Evolutionary conservation across 2,329 filamentous ascomycete species (phyloP).

Genomic region (Plectosphaerella cucumerina): DNA sequence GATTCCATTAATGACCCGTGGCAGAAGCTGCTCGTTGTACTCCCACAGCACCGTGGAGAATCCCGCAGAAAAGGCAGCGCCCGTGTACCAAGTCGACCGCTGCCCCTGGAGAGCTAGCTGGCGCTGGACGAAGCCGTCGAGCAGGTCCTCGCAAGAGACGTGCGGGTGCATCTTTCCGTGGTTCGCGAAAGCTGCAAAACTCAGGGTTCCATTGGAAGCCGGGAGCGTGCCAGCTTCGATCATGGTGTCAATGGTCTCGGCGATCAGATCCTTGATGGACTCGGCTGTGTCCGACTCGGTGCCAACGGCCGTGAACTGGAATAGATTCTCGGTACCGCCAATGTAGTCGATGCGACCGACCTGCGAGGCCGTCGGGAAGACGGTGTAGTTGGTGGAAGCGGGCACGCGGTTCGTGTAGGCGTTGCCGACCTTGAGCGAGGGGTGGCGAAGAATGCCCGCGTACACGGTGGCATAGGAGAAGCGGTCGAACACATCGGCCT

Average conservation of each 20-base stretch:
- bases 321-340: constrained; percentile 21
- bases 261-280: constrained; percentile 19
- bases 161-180: constrained; percentile 32
- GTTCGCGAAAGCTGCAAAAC: constrained; percentile 26
- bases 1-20: constrained; percentile 8
- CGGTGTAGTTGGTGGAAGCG: constrained; percentile 16
- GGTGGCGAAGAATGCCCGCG: constrained; percentile 19
- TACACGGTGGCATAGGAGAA: constrained; percentile 15
- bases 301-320: constrained; percentile 24
- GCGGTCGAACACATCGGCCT: constrained; percentile 15
- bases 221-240: constrained; percentile 20
- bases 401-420: constrained; percentile 17
- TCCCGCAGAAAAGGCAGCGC: constrained; percentile 28
- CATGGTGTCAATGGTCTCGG: constrained; percentile 20
- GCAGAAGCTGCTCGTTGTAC: constrained; percentile 23
- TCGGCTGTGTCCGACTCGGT: constrained; percentile 12
- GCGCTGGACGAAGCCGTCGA: constrained; percentile 33
- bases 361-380: constrained; percentile 16
- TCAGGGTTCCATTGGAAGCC: constrained; percentile 15
- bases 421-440: constrained; percentile 14
- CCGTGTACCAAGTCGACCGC: constrained; percentile 40
- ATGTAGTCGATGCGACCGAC: constrained; percentile 23
- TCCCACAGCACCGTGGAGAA: constrained; percentile 28
- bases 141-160: constrained; percentile 27
- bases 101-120: constrained; percentile 37